These are phyloP conservation scores for Cornus controversa DNA, from an alignment of 148 eudicot species.

Conservation along the genomic window DNA sequence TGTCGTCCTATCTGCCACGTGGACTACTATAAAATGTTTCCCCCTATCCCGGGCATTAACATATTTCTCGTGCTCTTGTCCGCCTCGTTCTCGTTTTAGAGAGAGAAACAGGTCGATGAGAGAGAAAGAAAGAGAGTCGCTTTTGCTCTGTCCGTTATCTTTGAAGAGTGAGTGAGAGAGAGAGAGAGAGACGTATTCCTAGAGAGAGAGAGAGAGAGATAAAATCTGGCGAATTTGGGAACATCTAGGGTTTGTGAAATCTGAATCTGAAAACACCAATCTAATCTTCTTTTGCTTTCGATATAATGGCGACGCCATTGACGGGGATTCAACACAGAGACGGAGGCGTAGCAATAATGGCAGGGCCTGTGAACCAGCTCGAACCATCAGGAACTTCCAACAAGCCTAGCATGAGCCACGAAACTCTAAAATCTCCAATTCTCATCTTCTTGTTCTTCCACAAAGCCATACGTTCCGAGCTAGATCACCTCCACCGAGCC, in stretches of 20 bases:
- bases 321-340: slow-evolving; percentile 59
- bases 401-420: slow-evolving; percentile 30
- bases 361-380: slow-evolving; percentile 46
- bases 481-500: slow-evolving; percentile 75
- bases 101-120: neutral
- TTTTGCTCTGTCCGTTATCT: neutral
- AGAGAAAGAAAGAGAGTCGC: neutral
- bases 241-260: slow-evolving; percentile 19
- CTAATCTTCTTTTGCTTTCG: neutral
- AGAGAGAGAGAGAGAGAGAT: slow-evolving; percentile 6
- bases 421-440: slow-evolving; percentile 68
- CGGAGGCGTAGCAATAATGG: slow-evolving; percentile 70
- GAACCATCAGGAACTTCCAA: slow-evolving; percentile 34
- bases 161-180: too few species aligned
- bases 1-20: slow-evolving; percentile 20
- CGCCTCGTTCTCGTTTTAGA: slow-evolving; percentile 2
- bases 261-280: slow-evolving; percentile 28
- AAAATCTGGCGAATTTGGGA: slow-evolving; percentile 2
- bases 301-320: slow-evolving; percentile 81
- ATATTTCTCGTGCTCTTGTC: slow-evolving; percentile 4
- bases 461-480: slow-evolving; percentile 77
- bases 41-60: slow-evolving; percentile 15
- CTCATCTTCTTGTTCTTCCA: slow-evolving; percentile 80
- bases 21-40: slow-evolving; percentile 21
- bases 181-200: too few species aligned